Evolutionary conservation across 2,329 filamentous ascomycete genomes (phyloP).

Genomic region (Sporothrix phasma): DNA sequence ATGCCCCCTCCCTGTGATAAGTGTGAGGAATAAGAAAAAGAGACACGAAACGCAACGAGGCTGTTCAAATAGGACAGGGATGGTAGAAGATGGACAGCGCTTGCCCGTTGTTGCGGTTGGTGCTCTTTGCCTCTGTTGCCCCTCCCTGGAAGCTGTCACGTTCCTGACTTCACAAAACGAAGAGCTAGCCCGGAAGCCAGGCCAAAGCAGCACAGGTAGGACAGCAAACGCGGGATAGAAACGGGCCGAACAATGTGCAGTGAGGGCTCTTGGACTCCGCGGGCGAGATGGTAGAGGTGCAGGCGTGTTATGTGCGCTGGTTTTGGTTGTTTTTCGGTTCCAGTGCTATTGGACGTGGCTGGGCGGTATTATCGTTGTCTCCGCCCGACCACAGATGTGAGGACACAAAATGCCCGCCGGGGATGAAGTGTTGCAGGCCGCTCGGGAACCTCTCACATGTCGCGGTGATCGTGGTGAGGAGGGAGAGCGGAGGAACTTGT

Average conservation of each 20-base stretch:
- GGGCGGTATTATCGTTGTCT: neutral
- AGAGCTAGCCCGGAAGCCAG: neutral
- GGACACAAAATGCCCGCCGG: neutral
- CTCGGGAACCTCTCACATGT: neutral
- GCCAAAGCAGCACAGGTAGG: neutral
- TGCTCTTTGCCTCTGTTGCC: neutral
- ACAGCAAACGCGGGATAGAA: neutral
- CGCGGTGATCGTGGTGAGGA: neutral
- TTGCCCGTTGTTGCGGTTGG: neutral
- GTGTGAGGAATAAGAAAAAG: too few relatives aligned
- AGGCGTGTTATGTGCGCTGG: too few relatives aligned
- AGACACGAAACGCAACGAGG: too few relatives aligned
- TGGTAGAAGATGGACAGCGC: neutral
- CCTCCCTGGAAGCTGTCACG: too few relatives aligned
- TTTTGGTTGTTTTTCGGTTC: neutral
- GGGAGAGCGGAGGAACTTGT: too few relatives aligned
- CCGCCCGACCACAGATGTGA: too few relatives aligned
- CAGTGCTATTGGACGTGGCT: neutral
- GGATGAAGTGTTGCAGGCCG: neutral
- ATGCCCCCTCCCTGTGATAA: neutral
- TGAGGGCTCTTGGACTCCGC: too few relatives aligned
- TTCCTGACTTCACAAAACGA: neutral
- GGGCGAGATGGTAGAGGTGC: too few relatives aligned
- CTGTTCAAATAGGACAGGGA: too few relatives aligned
- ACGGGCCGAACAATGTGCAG: neutral